Evolutionary conservation across 2,329 filamentous ascomycete species (phyloP), one percentile per base, ranked within the genome.

Genomic region (Trichoderma brevicompactum): DNA sequence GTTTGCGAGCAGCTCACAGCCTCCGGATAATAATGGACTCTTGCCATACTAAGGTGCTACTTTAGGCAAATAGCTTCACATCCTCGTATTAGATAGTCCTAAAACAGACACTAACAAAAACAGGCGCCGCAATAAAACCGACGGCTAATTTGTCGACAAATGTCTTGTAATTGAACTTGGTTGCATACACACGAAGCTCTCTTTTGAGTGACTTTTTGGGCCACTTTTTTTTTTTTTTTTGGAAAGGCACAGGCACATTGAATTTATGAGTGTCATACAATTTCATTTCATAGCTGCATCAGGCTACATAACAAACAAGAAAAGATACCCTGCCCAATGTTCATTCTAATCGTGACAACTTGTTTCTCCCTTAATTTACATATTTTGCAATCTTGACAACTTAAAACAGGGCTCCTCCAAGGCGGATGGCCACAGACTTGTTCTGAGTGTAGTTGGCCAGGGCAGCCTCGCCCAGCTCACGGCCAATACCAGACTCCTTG

Each of bases 401-500:
- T 28, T 28, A 28, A 44, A 71, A 73, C 44, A 72, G 7, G 49
- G 69, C 53, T 7, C 70, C 71, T 23, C 70, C 70, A 46, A 73
- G 52, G 15, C 71, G 60, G 74, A 89, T 86, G 36, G 81, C 80
- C 4, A 91, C 87, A 5, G 85, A 85, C 83, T 91, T 91, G 75
- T 80, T 86, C 76, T 91, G 84, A 12, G 86, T 89, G 77, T 91
- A 92, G 79, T 89, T 88, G 48, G 81, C 79, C 65, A 91, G 76
- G 1, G 87, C 89, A 49, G 85, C 85, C 80, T 90, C 87, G 68
- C 89, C 89, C 4, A 91, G 80, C 77, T 96, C 92, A 65, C 90
- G 87, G 50, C 92, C 92, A 65, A 93, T 90, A 68, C 92, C 92
- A 32, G 82, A 87, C 79, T 92, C 85, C 79, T 94, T 94, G 82